Conservation (phyloP, 805 yeast species). For the Yarrowia divulgata region DNA sequence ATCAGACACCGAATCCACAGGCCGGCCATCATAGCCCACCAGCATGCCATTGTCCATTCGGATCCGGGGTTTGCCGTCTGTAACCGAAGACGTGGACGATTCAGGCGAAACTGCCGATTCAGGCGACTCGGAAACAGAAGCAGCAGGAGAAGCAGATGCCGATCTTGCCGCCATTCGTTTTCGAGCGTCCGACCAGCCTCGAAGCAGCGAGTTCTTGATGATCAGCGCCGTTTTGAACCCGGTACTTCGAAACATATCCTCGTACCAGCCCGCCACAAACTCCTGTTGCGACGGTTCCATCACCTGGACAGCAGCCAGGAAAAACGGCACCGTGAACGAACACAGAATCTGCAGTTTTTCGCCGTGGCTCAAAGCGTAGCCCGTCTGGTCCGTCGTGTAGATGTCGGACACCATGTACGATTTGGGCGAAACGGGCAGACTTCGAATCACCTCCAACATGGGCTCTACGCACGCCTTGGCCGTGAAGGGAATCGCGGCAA, state of each 20-base stretch:
- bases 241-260: slow-evolving; percentile 20
- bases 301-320: slow-evolving; percentile 13
- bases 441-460: slow-evolving; percentile 20
- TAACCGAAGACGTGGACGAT: background rate
- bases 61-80: slow-evolving; percentile 13
- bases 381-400: slow-evolving; percentile 22
- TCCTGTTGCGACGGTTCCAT: slow-evolving; percentile 25
- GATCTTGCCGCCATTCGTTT: slow-evolving; percentile 10
- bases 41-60: slow-evolving; percentile 4
- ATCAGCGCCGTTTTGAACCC: slow-evolving; percentile 25
- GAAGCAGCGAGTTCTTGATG: slow-evolving; percentile 24
- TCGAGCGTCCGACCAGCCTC: slow-evolving; percentile 21
- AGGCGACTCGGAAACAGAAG: background rate
- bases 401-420: slow-evolving; percentile 9
- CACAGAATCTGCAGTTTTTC: slow-evolving; percentile 29
- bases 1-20: slow-evolving; percentile 11
- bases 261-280: slow-evolving; percentile 13
- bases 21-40: slow-evolving; percentile 19
- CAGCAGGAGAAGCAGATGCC: slow-evolving; percentile 19
- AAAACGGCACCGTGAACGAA: slow-evolving; percentile 26
- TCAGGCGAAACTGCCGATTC: slow-evolving; percentile 8
- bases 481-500: slow-evolving; percentile 26
- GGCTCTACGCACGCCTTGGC: slow-evolving; percentile 26
- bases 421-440: slow-evolving; percentile 8
- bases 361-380: slow-evolving; percentile 3